phyloP scores from a whole-genome alignment of 2,329 filamentous ascomycete species.

The Epichloe typhina region DNA sequence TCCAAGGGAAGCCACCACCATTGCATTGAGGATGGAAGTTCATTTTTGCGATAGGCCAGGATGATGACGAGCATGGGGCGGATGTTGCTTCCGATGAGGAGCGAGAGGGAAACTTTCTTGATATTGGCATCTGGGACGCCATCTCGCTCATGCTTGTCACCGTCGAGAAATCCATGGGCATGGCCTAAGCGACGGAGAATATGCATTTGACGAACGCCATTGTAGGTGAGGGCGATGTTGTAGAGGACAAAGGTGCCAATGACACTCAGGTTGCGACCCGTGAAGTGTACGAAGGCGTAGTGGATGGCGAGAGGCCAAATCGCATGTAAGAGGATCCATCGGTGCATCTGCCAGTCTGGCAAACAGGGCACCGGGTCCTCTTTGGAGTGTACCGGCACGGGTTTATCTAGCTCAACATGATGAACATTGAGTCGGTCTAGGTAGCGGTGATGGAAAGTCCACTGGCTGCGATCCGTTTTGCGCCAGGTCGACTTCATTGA shows the following conservation, averaged over 20 bases:
- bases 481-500: slow-evolving; percentile 14
- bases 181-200: slow-evolving; percentile 19
- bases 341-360: slow-evolving; percentile 15
- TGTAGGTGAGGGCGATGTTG: slow-evolving; percentile 16
- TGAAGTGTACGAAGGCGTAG: slow-evolving; percentile 14
- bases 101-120: slow-evolving; percentile 11
- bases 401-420: slow-evolving; percentile 7
- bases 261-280: slow-evolving; percentile 10
- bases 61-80: slow-evolving; percentile 13
- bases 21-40: slow-evolving; percentile 7
- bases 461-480: slow-evolving; percentile 5
- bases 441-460: slow-evolving; percentile 10
- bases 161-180: slow-evolving; percentile 15
- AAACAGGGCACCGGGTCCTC: slow-evolving; percentile 19
- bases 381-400: slow-evolving; percentile 18
- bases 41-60: slow-evolving; percentile 12
- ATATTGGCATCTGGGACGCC: slow-evolving; percentile 19
- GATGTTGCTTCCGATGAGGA: slow-evolving; percentile 4
- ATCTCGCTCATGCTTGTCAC: slow-evolving; percentile 20
- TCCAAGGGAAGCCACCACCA: slow-evolving; percentile 18
- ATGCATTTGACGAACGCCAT: slow-evolving; percentile 18
- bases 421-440: slow-evolving; percentile 9
- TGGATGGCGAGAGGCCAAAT: slow-evolving; percentile 1
- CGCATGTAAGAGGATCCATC: slow-evolving; percentile 17
- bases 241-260: slow-evolving; percentile 13